Evolutionary conservation across 2,329 filamentous ascomycete genomes (phyloP), one percentile per base, ranked within the genome.

Genomic region (Falciphora oryzae): DNA sequence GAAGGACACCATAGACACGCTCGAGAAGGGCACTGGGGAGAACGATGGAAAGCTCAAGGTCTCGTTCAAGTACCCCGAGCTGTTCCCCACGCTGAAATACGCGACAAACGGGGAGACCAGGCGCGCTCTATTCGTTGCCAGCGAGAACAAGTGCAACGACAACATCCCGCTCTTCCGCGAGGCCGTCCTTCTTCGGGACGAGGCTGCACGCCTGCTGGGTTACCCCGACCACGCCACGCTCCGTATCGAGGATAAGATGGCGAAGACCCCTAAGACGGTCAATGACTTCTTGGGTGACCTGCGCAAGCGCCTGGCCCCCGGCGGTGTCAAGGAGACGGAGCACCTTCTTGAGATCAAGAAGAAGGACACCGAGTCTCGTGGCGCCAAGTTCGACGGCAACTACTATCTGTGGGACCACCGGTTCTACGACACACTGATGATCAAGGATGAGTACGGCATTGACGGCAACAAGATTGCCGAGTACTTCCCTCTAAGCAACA

Each of bases 341-440:
- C 86, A 88, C 70, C 80, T 96, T n/a, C 81, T 89, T 67, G 83
- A 86, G 68, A 80, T 93, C 70, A 95, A 95, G 83, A 87, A 90
- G 77, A 80, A 83, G 64, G 89, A 93, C 69, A 80, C 85, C 64
- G 82, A 86, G 70, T 79, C 83, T 27, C 83, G 87, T 31, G 84
- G 84, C 11, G 70, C 87, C 10, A 77, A 81, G 3, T 83, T 84
- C 64, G 89, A 91, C 69, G 86, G 84, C 61, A 86, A 87, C 69
- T 92, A 93, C 75, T 94, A 91, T 75, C 84, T 93, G 57, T 95
- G 92, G 91, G 91, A 95, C 69, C 84, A 90, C 72, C 83, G 89
- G 57, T 95, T 87, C 77, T 95, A 94, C 75, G 89, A 92, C 69
- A 87, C 89, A 8, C 79, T 93, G 73, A 89, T 93, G 85, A 85